These are phyloP conservation scores for Hansenula sp. DNA, from an alignment of 1,139 yeast genomes.

Conservation along the genomic window DNA sequence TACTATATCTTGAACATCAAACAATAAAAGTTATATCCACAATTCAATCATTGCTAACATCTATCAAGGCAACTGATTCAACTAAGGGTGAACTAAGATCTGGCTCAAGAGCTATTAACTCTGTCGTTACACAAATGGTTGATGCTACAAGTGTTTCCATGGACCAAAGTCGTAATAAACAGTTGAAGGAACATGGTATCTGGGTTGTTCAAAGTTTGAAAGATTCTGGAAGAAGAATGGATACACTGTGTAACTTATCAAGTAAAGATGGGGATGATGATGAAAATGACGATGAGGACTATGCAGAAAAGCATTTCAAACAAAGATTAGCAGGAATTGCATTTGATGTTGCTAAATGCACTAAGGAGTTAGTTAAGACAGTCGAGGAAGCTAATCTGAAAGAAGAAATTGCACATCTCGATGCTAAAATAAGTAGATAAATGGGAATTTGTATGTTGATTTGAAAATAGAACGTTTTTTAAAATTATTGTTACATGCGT, in stretches of 20 bases:
- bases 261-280: constrained; percentile 28
- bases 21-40: constrained; percentile 90
- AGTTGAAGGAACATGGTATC: constrained; percentile 83
- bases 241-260: constrained; percentile 48
- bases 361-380: constrained; percentile 91
- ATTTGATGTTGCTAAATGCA: constrained; percentile 93
- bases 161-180: constrained; percentile 78
- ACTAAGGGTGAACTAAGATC: constrained; percentile 71
- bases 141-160: constrained; percentile 86
- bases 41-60: constrained; percentile 74
- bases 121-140: constrained; percentile 81
- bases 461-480: not conserved
- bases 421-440: constrained; percentile 22
- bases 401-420: constrained; percentile 56
- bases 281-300: constrained; percentile 53
- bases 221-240: constrained; percentile 83
- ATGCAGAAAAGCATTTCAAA: constrained; percentile 85
- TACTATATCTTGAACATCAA: constrained; percentile 87
- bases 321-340: constrained; percentile 95
- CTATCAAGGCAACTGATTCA: constrained; percentile 73
- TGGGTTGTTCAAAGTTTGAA: constrained; percentile 86
- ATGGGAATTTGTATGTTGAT: not conserved
- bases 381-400: constrained; percentile 91
- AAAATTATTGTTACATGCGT: too few relatives aligned
- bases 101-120: constrained; percentile 70